phyloP scores from a whole-genome alignment of 768 basidiomycete genomes.

The Gymnopilus dilepis region DNA sequence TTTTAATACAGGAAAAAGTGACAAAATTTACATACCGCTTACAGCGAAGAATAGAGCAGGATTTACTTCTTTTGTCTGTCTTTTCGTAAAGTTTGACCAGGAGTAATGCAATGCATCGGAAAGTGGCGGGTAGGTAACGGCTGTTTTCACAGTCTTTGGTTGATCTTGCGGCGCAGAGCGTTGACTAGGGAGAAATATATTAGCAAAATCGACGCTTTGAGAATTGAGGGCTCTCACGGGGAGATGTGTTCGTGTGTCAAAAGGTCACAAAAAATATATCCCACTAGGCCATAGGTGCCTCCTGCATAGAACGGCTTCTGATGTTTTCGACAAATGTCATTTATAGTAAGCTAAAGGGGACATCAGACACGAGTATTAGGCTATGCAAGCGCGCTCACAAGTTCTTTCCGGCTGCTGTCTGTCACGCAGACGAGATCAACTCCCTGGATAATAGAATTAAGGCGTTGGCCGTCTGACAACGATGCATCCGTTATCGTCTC shows the following conservation, averaged over 20 bases:
- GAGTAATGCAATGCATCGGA: slow-evolving; percentile 64
- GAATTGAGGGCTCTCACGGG: slow-evolving; percentile 59
- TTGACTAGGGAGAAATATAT: slow-evolving; percentile 49
- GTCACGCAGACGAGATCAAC: slow-evolving; percentile 91
- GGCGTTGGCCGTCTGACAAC: slow-evolving; percentile 52
- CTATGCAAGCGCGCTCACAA: slow-evolving; percentile 56
- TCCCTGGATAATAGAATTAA: slow-evolving; percentile 62
- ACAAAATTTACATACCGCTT: slow-evolving; percentile 54
- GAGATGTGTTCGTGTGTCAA: slow-evolving; percentile 85
- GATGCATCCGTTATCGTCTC: slow-evolving; percentile 63
- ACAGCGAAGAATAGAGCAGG: slow-evolving; percentile 74
- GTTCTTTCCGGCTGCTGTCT: slow-evolving; percentile 69
- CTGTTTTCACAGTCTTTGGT: slow-evolving; percentile 63
- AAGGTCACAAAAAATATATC: slow-evolving; percentile 95
- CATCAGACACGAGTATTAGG: slow-evolving; percentile 15
- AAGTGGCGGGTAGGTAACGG: slow-evolving; percentile 69
- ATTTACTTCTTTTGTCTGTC: slow-evolving; percentile 84
- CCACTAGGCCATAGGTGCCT: slow-evolving; percentile 86
- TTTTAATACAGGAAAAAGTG: slow-evolving; percentile 3
- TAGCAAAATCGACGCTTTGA: neutral
- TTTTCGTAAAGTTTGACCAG: slow-evolving; percentile 73
- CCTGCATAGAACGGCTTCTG: slow-evolving; percentile 90
- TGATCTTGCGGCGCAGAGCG: slow-evolving; percentile 64
- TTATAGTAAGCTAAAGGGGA: slow-evolving; percentile 66
- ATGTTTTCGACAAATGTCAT: slow-evolving; percentile 76